Conservation (phyloP, 345 rosid genomes). For the Lepidium sativum region DNA sequence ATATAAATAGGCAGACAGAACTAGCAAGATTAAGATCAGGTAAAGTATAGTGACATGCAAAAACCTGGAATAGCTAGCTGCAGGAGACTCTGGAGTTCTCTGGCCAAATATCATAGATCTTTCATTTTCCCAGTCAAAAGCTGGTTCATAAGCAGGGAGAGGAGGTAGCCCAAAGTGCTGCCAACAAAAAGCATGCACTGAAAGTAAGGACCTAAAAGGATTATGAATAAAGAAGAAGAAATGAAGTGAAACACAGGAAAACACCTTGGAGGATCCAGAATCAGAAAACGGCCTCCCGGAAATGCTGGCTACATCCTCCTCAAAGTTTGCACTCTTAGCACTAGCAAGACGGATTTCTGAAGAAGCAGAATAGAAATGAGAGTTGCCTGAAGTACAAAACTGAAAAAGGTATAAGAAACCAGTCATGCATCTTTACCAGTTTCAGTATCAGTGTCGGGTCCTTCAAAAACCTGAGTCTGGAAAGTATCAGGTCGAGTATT, state of each 20-base stretch:
- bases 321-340: conserved; percentile 58
- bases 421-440: conserved; percentile 42
- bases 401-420: neutral
- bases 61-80: conserved; percentile 62
- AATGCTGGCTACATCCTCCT: conserved; percentile 66
- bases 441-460: conserved; percentile 93
- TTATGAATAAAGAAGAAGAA: neutral
- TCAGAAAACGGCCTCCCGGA: conserved; percentile 75
- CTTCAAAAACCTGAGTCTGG: conserved; percentile 87
- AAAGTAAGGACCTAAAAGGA: neutral
- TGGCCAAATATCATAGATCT: conserved; percentile 86
- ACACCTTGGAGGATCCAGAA: conserved; percentile 44
- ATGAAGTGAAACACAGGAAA: neutral
- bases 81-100: conserved; percentile 75
- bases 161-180: conserved; percentile 94
- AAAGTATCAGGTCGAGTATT: conserved; percentile 47
- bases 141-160: conserved; percentile 97
- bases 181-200: neutral
- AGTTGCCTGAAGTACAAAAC: neutral
- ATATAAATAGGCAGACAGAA: neutral
- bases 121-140: conserved; percentile 98
- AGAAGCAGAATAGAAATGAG: conserved; percentile 1
- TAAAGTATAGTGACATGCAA: neutral
- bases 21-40: neutral
- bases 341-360: conserved; percentile 75